These are phyloP conservation scores for Pseudopithomyces chartarum DNA, from an alignment of 2,329 filamentous ascomycete genomes.

Conservation along the genomic window DNA sequence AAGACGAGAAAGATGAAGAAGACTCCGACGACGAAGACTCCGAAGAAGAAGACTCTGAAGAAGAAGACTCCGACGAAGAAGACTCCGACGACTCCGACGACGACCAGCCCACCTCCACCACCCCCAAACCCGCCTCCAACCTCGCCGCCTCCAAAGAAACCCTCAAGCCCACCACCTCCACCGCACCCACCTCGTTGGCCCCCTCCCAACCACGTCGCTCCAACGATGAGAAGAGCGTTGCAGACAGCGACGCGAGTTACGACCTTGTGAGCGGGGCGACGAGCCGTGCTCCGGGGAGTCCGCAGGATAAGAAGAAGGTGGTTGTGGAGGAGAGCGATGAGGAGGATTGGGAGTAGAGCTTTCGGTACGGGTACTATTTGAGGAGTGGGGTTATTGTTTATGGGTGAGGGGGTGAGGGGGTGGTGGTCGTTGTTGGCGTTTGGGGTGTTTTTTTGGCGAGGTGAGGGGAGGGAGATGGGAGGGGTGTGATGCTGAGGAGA, in stretches of 20 bases:
- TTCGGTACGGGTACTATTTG: not conserved
- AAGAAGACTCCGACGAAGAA: too few species aligned
- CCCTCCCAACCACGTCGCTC: slow-evolving; percentile 66
- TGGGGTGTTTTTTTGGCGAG: too few species aligned
- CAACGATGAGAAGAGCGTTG: slow-evolving; percentile 75
- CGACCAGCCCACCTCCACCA: slow-evolving; percentile 14
- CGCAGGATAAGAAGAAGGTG: slow-evolving; percentile 58
- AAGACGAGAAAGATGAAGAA: too few species aligned
- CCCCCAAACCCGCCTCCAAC: slow-evolving; percentile 19
- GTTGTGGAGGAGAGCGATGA: slow-evolving; percentile 67
- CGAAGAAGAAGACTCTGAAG: slow-evolving; percentile 75
- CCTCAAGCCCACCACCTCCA: slow-evolving; percentile 40
- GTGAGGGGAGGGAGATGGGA: too few species aligned
- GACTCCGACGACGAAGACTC: slow-evolving; percentile 73
- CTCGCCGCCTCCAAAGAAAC: slow-evolving; percentile 43
- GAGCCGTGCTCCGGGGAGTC: slow-evolving; percentile 75
- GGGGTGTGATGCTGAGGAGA: too few species aligned
- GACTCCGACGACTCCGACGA: slow-evolving; percentile 52
- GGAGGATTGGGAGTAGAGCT: slow-evolving; percentile 79
- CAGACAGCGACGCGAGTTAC: slow-evolving; percentile 94
- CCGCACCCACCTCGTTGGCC: slow-evolving; percentile 48
- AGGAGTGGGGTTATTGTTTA: too few species aligned
- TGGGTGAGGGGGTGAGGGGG: too few species aligned
- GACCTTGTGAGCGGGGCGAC: slow-evolving; percentile 80
- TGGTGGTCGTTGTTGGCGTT: too few species aligned